Base-by-base conservation (phyloP, 1,139 yeast species). In the Pichia sp. region DNA sequence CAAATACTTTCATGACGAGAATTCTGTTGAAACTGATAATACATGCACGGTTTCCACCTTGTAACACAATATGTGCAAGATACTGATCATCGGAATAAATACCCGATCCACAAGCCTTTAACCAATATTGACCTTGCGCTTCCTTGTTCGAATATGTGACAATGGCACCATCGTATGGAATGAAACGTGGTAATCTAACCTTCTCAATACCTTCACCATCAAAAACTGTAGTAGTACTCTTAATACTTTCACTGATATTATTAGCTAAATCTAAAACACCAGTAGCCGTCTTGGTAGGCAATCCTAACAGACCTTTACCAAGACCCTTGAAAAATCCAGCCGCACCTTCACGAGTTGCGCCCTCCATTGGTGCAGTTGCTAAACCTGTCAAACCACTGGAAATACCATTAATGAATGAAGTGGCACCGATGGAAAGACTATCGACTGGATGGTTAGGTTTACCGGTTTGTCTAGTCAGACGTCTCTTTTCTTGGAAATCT, bases 271-370 rank as follows among this genome's bases (percentile, higher is more conserved):
- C 99, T 59, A 94, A 85, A 31, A 93, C 66, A 8, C 99, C 99
- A 60, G 93, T 90, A 0, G 97, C 96, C 0, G 99, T 89, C 67
- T 94, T 94, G 0, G 99, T 90, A 0, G 99, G 99, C 34, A 94
- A 70, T 0, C 99, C 99, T 47, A 94, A 80, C 20, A 94, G 64
- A n/a, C 99, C 99, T 59, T 85, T 87, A 8, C 99, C 99, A 10
- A 94, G 66, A 0, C 99, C 99, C 62, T 81, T 88, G 68, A 94
- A 82, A 63, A 94, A 93, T 0, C 99, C 99, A 2, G 82, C 73
- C 0, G 98, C 83, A 11, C 98, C 99, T 40, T 84, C 96, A 46
- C 77, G 73, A 21, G 75, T 75, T 0, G 96, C 96, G 8, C 98
- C 99, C 60, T 86, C 85, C 50, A 88, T 76, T 2, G 99, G 99